Percentiles rank a stretch among this genome's conserved stretches.
Conservation (phyloP, 768 basidiomycete species). For the Phaffia tasmanica region DNA sequence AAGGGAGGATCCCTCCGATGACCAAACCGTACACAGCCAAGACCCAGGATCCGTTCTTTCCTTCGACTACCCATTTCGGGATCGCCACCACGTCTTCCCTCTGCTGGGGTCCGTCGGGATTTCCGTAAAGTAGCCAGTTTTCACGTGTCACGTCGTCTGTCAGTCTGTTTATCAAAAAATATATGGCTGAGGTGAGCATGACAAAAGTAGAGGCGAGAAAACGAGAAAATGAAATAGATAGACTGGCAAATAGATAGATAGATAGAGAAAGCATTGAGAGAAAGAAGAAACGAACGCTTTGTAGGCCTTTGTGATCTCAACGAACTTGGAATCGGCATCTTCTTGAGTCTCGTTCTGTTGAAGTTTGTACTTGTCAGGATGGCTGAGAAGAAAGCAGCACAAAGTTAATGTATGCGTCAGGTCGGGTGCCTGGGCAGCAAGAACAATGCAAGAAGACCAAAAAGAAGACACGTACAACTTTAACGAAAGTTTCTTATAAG, state of each 20-base stretch:
- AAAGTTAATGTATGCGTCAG: not conserved
- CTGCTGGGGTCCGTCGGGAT: constrained; percentile 95
- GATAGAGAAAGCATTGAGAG: constrained; percentile 1
- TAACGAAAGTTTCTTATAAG: constrained; percentile 83
- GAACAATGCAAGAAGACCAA: not conserved
- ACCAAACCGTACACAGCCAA: constrained; percentile 73
- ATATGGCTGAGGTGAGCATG: not conserved
- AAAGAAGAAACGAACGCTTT: constrained; percentile 56
- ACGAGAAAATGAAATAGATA: not conserved
- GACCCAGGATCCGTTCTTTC: constrained; percentile 83
- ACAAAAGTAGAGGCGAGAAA: not conserved
- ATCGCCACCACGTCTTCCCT: constrained; percentile 89
- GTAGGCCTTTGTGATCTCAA: constrained; percentile 92
- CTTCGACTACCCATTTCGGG: constrained; percentile 84
- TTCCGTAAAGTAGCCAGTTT: constrained; percentile 78
- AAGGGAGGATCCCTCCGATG: constrained; percentile 78
- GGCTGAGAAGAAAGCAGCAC: constrained; percentile 45
- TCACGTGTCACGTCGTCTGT: constrained; percentile 86
- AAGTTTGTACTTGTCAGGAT: constrained; percentile 90
- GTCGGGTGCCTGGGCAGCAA: not conserved
- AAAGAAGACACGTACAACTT: constrained; percentile 52
- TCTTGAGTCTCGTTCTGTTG: constrained; percentile 74
- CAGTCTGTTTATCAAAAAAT: constrained; percentile 43
- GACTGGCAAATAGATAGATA: too few relatives aligned
- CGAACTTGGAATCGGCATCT: constrained; percentile 71